Conservation (phyloP, 1,284 basidiomycete genomes). For the Sphagnurus paluster region DNA sequence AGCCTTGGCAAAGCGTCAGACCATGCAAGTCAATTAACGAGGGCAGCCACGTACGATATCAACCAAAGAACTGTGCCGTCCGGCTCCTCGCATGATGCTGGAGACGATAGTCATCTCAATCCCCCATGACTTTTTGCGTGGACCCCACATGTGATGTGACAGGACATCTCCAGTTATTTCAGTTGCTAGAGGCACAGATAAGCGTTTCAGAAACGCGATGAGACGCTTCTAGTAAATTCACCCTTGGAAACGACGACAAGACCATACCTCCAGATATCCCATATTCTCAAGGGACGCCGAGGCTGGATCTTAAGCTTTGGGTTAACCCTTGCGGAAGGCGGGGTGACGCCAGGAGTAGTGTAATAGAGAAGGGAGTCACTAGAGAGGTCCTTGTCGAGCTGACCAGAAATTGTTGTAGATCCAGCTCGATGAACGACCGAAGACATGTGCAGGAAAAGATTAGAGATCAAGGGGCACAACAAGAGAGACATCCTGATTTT, state of each 20-base stretch:
- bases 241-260: conserved; percentile 66
- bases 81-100: conserved; percentile 84
- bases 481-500: conserved; percentile 14
- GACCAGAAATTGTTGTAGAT: conserved; percentile 17
- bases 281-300: conserved; percentile 53
- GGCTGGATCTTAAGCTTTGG: conserved; percentile 58
- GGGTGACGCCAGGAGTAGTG: conserved; percentile 62
- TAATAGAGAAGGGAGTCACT: conserved; percentile 54
- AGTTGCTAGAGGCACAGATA: conserved; percentile 49
- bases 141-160: conserved; percentile 76
- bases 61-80: conserved; percentile 81
- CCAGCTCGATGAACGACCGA: conserved; percentile 17
- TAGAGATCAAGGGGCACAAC: conserved; percentile 11
- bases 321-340: conserved; percentile 70
- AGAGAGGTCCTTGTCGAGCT: conserved; percentile 22
- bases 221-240: conserved; percentile 28
- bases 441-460: conserved; percentile 14
- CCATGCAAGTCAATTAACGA: conserved; percentile 12
- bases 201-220: not conserved
- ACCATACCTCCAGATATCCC: conserved; percentile 72
- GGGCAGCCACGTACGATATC: conserved; percentile 84
- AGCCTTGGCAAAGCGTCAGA: conserved; percentile 42
- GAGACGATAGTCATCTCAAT: conserved; percentile 87
- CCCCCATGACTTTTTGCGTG: conserved; percentile 84
- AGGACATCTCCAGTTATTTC: conserved; percentile 70